Evolutionary conservation across 371 early-diverging fungal genomes (phyloP).

Genomic region (Chytridiales sp.): DNA sequence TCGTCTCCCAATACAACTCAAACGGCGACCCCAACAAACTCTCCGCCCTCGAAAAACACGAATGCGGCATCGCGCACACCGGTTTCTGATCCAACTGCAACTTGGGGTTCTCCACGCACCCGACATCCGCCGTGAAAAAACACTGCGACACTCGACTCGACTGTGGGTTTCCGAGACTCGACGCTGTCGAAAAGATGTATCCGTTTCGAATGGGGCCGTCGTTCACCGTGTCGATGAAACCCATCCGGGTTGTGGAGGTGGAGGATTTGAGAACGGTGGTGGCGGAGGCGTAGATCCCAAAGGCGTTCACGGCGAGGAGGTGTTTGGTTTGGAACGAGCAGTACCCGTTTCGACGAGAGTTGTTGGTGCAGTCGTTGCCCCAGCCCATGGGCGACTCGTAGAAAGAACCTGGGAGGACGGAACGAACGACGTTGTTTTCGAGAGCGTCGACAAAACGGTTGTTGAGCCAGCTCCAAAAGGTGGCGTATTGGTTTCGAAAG

Average conservation of each 20-base stretch:
- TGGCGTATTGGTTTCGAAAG: background rate
- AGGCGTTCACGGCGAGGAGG: constrained; percentile 3
- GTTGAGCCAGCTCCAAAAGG: background rate
- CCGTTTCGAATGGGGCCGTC: background rate
- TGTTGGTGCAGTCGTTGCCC: constrained; percentile 4
- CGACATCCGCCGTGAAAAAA: background rate
- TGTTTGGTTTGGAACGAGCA: constrained; percentile 10
- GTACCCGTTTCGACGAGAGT: constrained; percentile 7
- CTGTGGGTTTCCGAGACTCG: no score
- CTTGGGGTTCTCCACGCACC: no score
- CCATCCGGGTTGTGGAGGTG: no score
- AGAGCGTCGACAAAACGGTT: background rate
- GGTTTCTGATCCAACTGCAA: background rate
- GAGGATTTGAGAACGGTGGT: background rate
- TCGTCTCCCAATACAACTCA: constrained; percentile 20
- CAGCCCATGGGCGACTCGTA: background rate
- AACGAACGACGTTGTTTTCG: background rate
- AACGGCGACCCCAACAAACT: constrained; percentile 6
- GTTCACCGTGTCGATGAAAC: background rate
- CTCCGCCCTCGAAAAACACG: constrained; percentile 17
- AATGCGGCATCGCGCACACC: constrained; percentile 19
- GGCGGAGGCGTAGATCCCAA: constrained; percentile 3
- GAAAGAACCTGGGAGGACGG: background rate
- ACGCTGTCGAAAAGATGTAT: background rate
- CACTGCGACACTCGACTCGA: background rate